phyloP scores from a whole-genome alignment of 2,329 filamentous ascomycete genomes.

The Scytalidium sp. region DNA sequence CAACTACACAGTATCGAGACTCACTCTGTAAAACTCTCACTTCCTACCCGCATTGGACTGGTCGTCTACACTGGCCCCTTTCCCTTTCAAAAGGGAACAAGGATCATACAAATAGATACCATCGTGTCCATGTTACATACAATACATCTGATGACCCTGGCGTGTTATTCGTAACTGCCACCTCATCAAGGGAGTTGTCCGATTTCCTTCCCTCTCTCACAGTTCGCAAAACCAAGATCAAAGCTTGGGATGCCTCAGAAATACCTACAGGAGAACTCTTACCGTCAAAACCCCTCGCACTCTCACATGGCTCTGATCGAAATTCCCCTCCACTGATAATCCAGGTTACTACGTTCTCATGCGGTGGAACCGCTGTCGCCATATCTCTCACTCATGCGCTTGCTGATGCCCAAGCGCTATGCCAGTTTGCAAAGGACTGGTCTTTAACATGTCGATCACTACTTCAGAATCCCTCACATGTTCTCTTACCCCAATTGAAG shows the following conservation, averaged over 20 bases:
- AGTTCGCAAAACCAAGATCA: slow-evolving; percentile 13
- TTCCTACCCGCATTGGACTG: slow-evolving; percentile 39
- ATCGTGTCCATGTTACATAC: slow-evolving; percentile 33
- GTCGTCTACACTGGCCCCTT: slow-evolving; percentile 29
- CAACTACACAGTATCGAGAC: slow-evolving; percentile 12
- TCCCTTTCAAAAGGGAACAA: slow-evolving; percentile 27
- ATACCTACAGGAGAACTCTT: slow-evolving; percentile 33
- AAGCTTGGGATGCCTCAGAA: slow-evolving; percentile 31
- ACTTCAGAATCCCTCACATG: neutral
- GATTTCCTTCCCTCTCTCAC: slow-evolving; percentile 28
- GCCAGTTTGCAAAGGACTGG: slow-evolving; percentile 42
- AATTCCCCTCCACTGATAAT: slow-evolving; percentile 28
- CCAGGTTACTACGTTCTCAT: slow-evolving; percentile 38
- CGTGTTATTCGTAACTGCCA: slow-evolving; percentile 34
- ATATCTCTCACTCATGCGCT: slow-evolving; percentile 41
- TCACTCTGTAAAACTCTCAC: slow-evolving; percentile 33
- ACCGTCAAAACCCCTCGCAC: slow-evolving; percentile 29
- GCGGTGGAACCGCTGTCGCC: slow-evolving; percentile 38
- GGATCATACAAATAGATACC: slow-evolving; percentile 29
- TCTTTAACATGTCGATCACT: slow-evolving; percentile 26
- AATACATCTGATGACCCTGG: slow-evolving; percentile 37
- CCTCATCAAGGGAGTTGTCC: slow-evolving; percentile 23
- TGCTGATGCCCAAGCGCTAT: slow-evolving; percentile 40
- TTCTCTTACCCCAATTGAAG: slow-evolving; percentile 10
- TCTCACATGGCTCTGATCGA: slow-evolving; percentile 16